Percentiles rank a stretch among this genome's conserved stretches.
Evolutionary conservation across 345 rosid species (phyloP).

Genomic region (Orychophragmus violaceus): DNA sequence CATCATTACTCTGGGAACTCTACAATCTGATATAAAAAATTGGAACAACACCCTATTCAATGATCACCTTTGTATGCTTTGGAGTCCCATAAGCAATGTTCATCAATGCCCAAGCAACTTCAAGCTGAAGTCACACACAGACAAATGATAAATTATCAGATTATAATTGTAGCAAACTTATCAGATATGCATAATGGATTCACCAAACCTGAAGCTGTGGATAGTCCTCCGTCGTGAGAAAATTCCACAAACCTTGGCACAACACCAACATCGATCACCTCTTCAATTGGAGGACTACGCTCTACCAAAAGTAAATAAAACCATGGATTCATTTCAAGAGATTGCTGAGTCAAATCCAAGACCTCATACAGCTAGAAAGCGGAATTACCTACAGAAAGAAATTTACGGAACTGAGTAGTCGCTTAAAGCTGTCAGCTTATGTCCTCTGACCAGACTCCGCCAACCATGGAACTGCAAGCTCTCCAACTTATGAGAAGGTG

Average conservation of each 20-base stretch:
- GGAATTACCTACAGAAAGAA: constrained; percentile 63
- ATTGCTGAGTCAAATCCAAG: background rate
- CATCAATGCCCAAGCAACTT: constrained; percentile 83
- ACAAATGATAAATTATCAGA: background rate
- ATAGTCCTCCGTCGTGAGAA: too few species aligned
- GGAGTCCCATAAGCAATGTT: constrained; percentile 83
- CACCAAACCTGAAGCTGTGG: too few species aligned
- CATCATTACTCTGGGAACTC: constrained; percentile 64
- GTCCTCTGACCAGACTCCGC: too few species aligned
- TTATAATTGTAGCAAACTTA: background rate
- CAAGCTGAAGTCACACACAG: constrained; percentile 55
- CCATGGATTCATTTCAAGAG: too few species aligned
- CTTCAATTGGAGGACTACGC: too few species aligned
- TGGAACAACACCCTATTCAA: constrained; percentile 73
- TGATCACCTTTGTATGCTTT: constrained; percentile 66
- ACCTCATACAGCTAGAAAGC: background rate
- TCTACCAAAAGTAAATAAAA: too few species aligned
- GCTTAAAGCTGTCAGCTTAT: constrained; percentile 54
- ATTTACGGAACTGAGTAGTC: constrained; percentile 66
- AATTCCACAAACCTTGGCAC: too few species aligned
- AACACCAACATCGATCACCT: too few species aligned
- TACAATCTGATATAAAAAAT: constrained; percentile 58
- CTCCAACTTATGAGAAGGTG: constrained; percentile 59
- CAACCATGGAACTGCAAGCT: constrained; percentile 65
- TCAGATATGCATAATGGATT: background rate